A percentile compares a stretch with the other conserved stretches of the same genome.
Evolutionary conservation across 306 rosid genomes (phyloP).

Genomic region (Pueraria montana): DNA sequence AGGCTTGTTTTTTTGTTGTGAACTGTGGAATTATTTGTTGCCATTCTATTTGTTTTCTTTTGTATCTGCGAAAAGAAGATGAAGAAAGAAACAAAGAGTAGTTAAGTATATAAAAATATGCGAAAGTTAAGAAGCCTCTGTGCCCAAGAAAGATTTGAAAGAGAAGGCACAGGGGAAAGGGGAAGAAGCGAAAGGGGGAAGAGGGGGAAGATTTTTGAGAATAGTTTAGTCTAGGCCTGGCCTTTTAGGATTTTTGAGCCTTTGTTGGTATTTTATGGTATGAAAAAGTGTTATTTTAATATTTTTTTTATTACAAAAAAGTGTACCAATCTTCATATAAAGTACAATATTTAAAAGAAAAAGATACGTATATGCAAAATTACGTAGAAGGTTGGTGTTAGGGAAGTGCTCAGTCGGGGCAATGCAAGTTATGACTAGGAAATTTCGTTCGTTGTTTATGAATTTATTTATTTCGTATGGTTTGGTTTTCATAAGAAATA

Average conservation of each 20-base stretch:
- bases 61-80: neutral
- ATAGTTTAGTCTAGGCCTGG: too few relatives aligned
- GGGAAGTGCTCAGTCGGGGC: neutral
- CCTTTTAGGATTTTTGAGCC: neutral
- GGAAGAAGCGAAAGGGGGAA: neutral
- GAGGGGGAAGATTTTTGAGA: neutral
- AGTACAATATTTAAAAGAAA: neutral
- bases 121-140: neutral
- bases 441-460: constrained; percentile 9
- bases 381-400: constrained; percentile 26
- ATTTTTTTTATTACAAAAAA: neutral
- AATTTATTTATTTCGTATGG: neutral
- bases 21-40: neutral
- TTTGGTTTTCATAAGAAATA: neutral
- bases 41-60: constrained; percentile 32
- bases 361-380: neutral
- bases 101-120: too few relatives aligned
- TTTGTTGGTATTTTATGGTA: neutral
- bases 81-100: neutral
- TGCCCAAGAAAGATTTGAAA: neutral
- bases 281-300: neutral
- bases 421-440: neutral
- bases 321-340: too few relatives aligned
- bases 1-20: constrained; percentile 7
- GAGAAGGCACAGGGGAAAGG: neutral